A percentile compares a stretch with the other conserved stretches of the same genome.
Conservation (phyloP, 78 protist species). For the slime mould (Dictyostelium discoideum) region DNA sequence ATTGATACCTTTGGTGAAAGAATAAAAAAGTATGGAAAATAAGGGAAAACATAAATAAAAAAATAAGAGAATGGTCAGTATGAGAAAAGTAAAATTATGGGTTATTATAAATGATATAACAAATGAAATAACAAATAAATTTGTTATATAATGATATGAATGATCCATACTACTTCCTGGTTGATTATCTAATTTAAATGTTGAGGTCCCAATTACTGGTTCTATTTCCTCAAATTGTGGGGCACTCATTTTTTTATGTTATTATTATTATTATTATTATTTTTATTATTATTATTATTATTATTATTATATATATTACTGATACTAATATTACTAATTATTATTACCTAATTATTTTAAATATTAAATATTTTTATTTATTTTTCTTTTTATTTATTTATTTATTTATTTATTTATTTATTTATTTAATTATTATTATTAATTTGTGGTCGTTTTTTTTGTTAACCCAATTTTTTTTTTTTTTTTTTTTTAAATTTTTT, state of each 20-base stretch:
- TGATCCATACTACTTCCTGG: slow-evolving; percentile 11
- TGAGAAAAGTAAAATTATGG: background rate
- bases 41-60: background rate
- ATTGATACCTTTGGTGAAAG: background rate
- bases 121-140: background rate
- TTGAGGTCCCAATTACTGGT: slow-evolving; percentile 47
- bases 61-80: slow-evolving; percentile 6
- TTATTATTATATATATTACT: background rate
- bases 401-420: background rate
- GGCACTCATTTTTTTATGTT: background rate
- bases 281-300: background rate
- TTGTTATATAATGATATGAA: background rate
- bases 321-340: background rate
- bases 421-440: no score
- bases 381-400: background rate
- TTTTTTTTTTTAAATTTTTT: no score
- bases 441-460: background rate
- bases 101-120: background rate
- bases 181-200: background rate
- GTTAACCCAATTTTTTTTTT: no score
- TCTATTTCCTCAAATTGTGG: slow-evolving; percentile 73
- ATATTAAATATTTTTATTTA: background rate
- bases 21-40: background rate
- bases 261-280: background rate
- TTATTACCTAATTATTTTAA: background rate